Base-by-base conservation (phyloP, 345 rosid genomes). In the Eucalyptus marginata region DNA sequence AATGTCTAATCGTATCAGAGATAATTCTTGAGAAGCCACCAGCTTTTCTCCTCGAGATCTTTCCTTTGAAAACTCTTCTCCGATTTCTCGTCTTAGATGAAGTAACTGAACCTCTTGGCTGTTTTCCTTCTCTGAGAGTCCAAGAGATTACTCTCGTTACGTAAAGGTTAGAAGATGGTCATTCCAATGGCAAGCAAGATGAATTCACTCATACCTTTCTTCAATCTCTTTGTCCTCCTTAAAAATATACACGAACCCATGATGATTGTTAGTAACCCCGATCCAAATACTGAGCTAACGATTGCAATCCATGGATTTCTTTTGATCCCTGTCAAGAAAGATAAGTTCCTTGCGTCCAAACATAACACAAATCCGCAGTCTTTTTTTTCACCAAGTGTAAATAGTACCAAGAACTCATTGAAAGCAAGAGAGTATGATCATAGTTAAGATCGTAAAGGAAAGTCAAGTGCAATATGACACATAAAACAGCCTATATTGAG, bases 51-150 rank as follows among this genome's bases (percentile, higher is more conserved):
- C 90, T 10, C 5, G 58, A 47, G 88, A 20, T 76, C 36, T 71
- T 86, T 52, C 86, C 16, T 13, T 33, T 25, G 86, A 89, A 81
- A 54, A 4, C n/a, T 40, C 66, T 10, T 88, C 59, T 49, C 80
- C 87, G 22, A 49, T 50, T 51, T 17, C 59, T 33, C 4, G 64
- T 49, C 86, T 89, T 79, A 81, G 29, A 50, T 81, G 71, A 80
- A 91, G 87, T 36, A 92, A 89, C 27, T 88, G 88, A 79, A 89
- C 81, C 86, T 89, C 91, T 87, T 86, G 91, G 64, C 89, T 87
- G 33, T 27, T 18, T 47, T 83, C 88, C 7, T 29, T 56, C 15
- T 86, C 89, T 64, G 31, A 58, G 44, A 10, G 5, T 29, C 12
- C 31, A 50, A 47, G 56, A 27, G 51, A 7, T 27, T 7, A 46